Base-by-base conservation (phyloP, 192 early-diverging fungal species). In the Phlyctochytrium planicorne region DNA sequence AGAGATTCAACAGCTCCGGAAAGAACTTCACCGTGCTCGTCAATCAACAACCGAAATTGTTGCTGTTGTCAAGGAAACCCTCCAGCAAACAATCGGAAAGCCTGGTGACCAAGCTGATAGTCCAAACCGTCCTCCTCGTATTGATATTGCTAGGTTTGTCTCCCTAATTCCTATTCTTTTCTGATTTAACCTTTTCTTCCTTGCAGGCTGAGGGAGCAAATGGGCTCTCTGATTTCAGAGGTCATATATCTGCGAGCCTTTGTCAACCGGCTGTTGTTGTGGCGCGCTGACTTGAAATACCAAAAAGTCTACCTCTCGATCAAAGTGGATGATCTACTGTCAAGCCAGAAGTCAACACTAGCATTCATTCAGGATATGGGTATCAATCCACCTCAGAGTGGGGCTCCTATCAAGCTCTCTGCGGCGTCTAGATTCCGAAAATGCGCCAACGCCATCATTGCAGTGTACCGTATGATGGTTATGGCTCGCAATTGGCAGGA, bases 271-370 rank as follows among this genome's bases (percentile, higher is more conserved):
- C 52, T 73, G 29, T 53, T 73, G 37, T 53, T 77, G 36, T 79
- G 77, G 77, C 16, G 79, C 17, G 77, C 77, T 23, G 79, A 80
- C 62, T 52, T 80, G 32, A 71, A 80, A 34, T 80, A 76, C 64
- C 79, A 80, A 53, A 80, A 80, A 57, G 60, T 75, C 3, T 80
- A 80, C 61, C 55, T 80, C 35, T 34, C 78, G 20, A 57, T 80
- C 1, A 74, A 79, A 34, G 73, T 80, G 3, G 72, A 55, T 6
- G 78, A 80, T 75, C 60, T 80, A 29, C 10, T 75, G 1, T 60
- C 23, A 60, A 78, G 77, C 36, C 70, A 72, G 34, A 33, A 52
- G 36, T 50, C 37, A 1, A 72, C 70, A 6, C 32, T 72, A n/a
- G 62, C 59, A 35, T 72, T 72, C 59, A 66, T 72, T 25, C 32